phyloP scores from a whole-genome alignment of 2,329 filamentous ascomycete species.

The Reticulascus tulasneorum region DNA sequence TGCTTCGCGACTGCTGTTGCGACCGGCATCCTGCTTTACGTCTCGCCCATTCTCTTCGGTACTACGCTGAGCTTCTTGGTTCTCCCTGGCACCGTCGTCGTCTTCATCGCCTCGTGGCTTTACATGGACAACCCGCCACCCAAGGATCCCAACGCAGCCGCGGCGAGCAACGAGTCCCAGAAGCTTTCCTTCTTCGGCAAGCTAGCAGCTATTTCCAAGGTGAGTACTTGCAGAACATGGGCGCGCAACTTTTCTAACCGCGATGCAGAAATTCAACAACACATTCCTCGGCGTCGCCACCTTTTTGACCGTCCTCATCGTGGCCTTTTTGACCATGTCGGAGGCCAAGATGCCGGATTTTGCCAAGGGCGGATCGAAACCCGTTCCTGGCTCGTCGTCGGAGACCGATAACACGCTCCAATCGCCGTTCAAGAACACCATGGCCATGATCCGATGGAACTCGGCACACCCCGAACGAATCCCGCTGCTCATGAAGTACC shows the following conservation, averaged over 20 bases:
- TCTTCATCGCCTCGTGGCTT: slow-evolving; percentile 26
- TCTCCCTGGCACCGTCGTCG: slow-evolving; percentile 23
- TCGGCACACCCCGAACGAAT: slow-evolving; percentile 21
- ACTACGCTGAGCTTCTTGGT: slow-evolving; percentile 22
- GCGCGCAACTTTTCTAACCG: not conserved
- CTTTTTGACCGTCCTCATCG: slow-evolving; percentile 16
- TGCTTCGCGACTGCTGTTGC: slow-evolving; percentile 27
- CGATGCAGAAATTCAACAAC: slow-evolving; percentile 9
- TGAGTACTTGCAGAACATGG: not conserved
- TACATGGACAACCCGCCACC: slow-evolving; percentile 24
- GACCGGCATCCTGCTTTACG: slow-evolving; percentile 25
- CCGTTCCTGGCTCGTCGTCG: slow-evolving; percentile 9
- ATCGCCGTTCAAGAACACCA: slow-evolving; percentile 24
- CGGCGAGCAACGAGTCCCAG: slow-evolving; percentile 7
- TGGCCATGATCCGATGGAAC: slow-evolving; percentile 25
- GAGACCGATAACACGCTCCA: slow-evolving; percentile 9
- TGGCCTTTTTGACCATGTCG: slow-evolving; percentile 16
- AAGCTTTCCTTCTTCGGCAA: slow-evolving; percentile 10
- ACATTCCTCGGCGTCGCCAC: slow-evolving; percentile 9
- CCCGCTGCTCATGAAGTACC: slow-evolving; percentile 21
- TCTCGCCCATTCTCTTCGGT: slow-evolving; percentile 25
- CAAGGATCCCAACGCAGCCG: slow-evolving; percentile 14
- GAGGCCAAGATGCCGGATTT: slow-evolving; percentile 14
- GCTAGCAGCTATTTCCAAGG: slow-evolving; percentile 9
- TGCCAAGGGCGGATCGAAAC: slow-evolving; percentile 6